Evolutionary conservation across 768 basidiomycete species (phyloP), one percentile per base, ranked within the genome.

Genomic region (Epithele typhae): DNA sequence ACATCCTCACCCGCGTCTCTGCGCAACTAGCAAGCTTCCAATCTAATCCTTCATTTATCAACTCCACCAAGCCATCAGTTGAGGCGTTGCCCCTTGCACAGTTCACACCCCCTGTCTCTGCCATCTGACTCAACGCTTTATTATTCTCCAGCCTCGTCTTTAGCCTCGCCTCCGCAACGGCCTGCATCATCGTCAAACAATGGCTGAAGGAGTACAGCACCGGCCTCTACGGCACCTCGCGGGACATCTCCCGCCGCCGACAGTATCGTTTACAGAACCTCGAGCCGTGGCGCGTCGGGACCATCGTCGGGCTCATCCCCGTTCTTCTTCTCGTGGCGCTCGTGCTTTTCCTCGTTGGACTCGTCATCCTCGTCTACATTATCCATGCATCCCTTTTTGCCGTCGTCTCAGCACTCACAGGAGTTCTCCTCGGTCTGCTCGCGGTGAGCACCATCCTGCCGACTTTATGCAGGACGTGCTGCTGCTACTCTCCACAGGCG

Each of bases 101-200:
- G 45, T 40, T 34, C 38, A 23, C n/a, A 18, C 52, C 38, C 18
- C 40, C 40, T 14, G 1, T 15, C 15, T 39, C 24, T 14, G 45
- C 51, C 1, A 21, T 52, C 11, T 32, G 25, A 18, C 37, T 57
- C 25, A 62, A 59, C 43, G 30, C 35, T 1, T 43, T 62, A 1
- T 58, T 55, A 54, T 56, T 59, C 43, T 33, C 47, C 10, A 56
- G 56, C 25, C 50, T 64, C 6, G 38, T 55, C 3, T 44, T 53
- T 45, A 55, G 53, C 32, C 58, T 64, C 25, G 44, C 52, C 6
- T 41, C 56, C 5, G 59, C 59, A 1, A 34, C 57, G 8, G 34
- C 54, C 18, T 50, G 53, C 15, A 53, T 58, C 27, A 40, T 59
- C 12, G 57, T 57, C 5, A 62, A 59, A 25, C 59, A 62, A 37